Conservation (phyloP, 2,329 filamentous ascomycete species). For the Microthyrium microscopicum region DNA sequence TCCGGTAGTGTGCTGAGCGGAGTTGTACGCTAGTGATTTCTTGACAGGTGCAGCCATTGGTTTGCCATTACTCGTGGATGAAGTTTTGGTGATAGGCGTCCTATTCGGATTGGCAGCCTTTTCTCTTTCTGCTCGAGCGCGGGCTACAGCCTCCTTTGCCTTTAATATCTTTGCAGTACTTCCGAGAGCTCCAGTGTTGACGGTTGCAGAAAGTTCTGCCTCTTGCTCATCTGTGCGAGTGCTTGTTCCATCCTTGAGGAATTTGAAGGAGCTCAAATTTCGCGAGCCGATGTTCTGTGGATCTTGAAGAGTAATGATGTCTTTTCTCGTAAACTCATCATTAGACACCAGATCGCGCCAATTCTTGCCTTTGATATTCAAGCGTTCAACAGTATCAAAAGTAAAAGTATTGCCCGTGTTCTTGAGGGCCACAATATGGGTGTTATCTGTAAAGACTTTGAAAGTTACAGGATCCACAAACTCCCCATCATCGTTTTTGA, state of each 20-base stretch:
- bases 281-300: conserved; percentile 74
- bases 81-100: conserved; percentile 9
- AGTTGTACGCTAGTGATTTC: conserved; percentile 51
- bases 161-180: conserved; percentile 69
- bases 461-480: conserved; percentile 93
- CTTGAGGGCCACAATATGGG: conserved; percentile 78
- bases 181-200: conserved; percentile 69
- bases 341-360: conserved; percentile 87
- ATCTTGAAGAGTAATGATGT: conserved; percentile 93
- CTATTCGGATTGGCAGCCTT: conserved; percentile 16
- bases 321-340: conserved; percentile 67
- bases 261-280: conserved; percentile 78
- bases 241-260: conserved; percentile 60
- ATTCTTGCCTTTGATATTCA: conserved; percentile 95
- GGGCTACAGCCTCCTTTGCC: conserved; percentile 87
- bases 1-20: conserved; percentile 79
- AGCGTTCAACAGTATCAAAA: conserved; percentile 83
- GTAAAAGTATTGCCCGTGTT: conserved; percentile 89
- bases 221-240: conserved; percentile 54
- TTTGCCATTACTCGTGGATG: conserved; percentile 11
- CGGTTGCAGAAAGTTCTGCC: conserved; percentile 42
- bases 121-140: conserved; percentile 57
- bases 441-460: conserved; percentile 96
- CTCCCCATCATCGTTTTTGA: conserved; percentile 80
- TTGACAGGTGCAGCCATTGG: conserved; percentile 15